phyloP scores from a whole-genome alignment of 345 rosid genomes.

The Trapa bicornis region DNA sequence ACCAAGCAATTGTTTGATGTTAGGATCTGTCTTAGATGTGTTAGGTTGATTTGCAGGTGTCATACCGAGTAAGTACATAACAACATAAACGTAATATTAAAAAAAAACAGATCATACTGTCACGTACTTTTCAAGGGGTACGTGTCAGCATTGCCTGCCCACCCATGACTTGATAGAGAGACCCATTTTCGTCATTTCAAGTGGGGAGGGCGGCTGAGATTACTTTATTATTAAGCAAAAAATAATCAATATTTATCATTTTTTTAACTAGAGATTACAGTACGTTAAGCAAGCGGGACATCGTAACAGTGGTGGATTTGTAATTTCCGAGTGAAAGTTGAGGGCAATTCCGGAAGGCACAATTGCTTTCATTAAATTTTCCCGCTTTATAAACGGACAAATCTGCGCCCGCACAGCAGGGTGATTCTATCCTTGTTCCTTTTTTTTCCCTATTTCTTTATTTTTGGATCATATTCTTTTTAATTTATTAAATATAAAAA shows the following conservation, averaged over 20 bases:
- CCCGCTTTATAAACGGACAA: not conserved
- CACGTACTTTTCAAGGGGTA: not conserved
- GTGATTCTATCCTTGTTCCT: not conserved
- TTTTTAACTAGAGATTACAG: no score
- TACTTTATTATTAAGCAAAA: no score
- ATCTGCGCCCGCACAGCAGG: not conserved
- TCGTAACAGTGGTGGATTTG: not conserved
- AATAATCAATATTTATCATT: no score
- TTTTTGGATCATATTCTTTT: no score
- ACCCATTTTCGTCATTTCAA: not conserved
- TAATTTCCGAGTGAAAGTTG: not conserved
- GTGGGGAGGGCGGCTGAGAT: not conserved
- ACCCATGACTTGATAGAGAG: not conserved
- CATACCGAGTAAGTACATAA: no score
- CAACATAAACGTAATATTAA: no score
- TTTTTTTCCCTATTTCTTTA: not conserved
- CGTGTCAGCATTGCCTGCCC: not conserved
- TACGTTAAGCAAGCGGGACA: no score
- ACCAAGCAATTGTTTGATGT: no score
- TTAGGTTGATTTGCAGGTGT: no score
- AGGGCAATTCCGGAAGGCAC: not conserved
- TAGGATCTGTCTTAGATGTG: no score
- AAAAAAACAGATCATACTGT: not conserved
- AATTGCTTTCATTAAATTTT: conserved; percentile 1
- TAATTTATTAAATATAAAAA: no score